Conservation (phyloP, 176 grass and related monocot species). For the Aegilops bicornis region DNA sequence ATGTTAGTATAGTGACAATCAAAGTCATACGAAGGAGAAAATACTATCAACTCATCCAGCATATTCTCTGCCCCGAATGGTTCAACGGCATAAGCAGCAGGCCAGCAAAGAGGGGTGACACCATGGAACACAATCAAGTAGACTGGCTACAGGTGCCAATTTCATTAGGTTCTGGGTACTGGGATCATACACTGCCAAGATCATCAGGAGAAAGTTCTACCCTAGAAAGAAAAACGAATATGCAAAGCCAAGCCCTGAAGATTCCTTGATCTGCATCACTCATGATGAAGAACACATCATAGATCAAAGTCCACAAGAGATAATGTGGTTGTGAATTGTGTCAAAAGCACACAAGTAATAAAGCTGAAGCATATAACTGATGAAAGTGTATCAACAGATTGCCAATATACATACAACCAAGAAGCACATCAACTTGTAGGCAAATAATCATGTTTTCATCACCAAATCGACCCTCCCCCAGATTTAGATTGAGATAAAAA, state of each 20-base stretch:
- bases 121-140: neutral
- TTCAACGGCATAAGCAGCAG: neutral
- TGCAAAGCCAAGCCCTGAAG: neutral
- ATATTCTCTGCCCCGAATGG: neutral
- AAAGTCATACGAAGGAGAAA: neutral
- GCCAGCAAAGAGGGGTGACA: neutral
- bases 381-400: neutral
- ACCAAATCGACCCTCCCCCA: neutral
- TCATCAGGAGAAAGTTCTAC: neutral
- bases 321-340: neutral
- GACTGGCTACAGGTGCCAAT: neutral
- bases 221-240: neutral
- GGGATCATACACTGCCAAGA: slow-evolving; percentile 5
- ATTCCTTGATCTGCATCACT: neutral
- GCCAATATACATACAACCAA: slow-evolving; percentile 3
- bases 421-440: neutral
- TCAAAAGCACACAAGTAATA: neutral
- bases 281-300: neutral
- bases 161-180: neutral
- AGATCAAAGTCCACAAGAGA: neutral
- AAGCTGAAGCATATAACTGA: neutral
- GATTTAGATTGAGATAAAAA: neutral
- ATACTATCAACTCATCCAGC: neutral
- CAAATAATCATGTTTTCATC: neutral
- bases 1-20: neutral